These are phyloP conservation scores for Physaria fendleri DNA, from an alignment of 345 rosid genomes.

Conservation along the genomic window DNA sequence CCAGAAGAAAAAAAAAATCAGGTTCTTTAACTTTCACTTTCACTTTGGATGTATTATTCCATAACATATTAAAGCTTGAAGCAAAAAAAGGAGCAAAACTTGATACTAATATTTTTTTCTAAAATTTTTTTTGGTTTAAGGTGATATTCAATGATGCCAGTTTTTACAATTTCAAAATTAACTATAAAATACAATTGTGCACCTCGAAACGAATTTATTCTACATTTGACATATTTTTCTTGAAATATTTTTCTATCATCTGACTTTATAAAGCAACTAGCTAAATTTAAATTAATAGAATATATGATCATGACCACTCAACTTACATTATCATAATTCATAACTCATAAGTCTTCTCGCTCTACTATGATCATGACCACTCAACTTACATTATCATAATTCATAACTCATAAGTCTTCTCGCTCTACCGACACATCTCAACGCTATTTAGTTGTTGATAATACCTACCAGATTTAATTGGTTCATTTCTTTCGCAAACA, in stretches of 20 bases:
- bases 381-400: constrained; percentile 6
- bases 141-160: too few relatives aligned
- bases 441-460: constrained; percentile 8
- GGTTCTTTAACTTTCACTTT: too few relatives aligned
- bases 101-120: too few relatives aligned
- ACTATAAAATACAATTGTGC: background rate
- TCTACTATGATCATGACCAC: constrained; percentile 14
- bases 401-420: too few relatives aligned
- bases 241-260: background rate
- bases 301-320: constrained; percentile 11
- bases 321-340: too few relatives aligned
- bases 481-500: background rate
- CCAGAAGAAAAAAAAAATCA: too few relatives aligned
- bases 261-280: constrained; percentile 6
- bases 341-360: constrained; percentile 4
- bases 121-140: too few relatives aligned
- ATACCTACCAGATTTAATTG: background rate
- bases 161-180: background rate
- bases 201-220: constrained; percentile 3
- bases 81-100: too few relatives aligned
- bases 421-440: constrained; percentile 23
- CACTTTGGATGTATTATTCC: too few relatives aligned
- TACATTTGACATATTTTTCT: background rate
- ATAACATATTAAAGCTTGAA: too few relatives aligned
- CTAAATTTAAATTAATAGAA: constrained; percentile 6